Percentiles rank a stretch among this genome's conserved stretches.
These are phyloP conservation scores for Microcera coccophila DNA, from an alignment of 2,329 filamentous ascomycete species.

Conservation along the genomic window DNA sequence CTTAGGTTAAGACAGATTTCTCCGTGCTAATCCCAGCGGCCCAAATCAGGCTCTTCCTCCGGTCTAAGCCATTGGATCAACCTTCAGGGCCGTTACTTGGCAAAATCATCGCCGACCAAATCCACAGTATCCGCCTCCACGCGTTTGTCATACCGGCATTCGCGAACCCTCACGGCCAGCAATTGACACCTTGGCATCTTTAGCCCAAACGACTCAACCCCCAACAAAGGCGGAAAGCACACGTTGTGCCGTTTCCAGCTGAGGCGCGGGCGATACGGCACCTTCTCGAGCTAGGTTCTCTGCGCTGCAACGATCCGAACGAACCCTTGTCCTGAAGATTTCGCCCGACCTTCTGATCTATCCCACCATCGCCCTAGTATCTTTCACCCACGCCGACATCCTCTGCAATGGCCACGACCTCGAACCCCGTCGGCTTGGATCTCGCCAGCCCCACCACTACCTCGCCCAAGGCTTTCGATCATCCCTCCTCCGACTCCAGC, in stretches of 20 bases:
- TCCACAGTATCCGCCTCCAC: neutral
- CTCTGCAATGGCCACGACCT: constrained; percentile 15
- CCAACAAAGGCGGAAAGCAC: neutral
- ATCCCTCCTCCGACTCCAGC: constrained; percentile 39
- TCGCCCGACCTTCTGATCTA: neutral
- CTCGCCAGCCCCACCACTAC: constrained; percentile 27
- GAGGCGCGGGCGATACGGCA: neutral
- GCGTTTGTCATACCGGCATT: neutral
- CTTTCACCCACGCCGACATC: neutral
- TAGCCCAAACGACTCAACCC: neutral
- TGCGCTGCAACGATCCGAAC: neutral
- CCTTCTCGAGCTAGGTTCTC: neutral
- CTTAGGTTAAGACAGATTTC: no score
- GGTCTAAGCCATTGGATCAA: no score
- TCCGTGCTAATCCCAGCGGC: no score
- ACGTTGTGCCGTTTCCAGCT: neutral
- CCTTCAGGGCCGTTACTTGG: neutral
- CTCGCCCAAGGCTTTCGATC: constrained; percentile 37
- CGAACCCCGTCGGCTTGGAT: constrained; percentile 28
- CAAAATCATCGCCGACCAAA: neutral
- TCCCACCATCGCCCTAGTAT: neutral
- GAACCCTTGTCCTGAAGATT: neutral
- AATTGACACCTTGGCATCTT: neutral
- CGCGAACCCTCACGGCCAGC: neutral
- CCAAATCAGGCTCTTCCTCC: no score